Evolutionary conservation across 2,329 filamentous ascomycete genomes (phyloP), one percentile per base, ranked within the genome.

Genomic region (Ceratocystis destructans): DNA sequence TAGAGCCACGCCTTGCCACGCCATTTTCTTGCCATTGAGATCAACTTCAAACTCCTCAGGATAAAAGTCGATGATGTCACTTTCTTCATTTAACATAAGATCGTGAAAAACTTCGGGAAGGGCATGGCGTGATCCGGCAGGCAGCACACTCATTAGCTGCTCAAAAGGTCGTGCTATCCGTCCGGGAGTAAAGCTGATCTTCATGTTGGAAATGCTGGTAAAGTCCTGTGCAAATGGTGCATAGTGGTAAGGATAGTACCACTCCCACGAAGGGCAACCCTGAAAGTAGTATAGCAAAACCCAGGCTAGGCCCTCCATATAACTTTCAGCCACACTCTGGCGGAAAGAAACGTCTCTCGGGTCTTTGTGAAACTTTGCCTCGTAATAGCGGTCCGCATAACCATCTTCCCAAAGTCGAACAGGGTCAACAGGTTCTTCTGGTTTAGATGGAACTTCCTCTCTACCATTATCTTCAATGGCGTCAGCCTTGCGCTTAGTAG

Each of bases 181-280:
- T 10, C 93, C 93, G 75, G 92, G 90, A 67, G 90, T 83, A 71
- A 99, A 99, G 20, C 82, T 79, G 70, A 96, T 84, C 41, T 88
- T 81, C 80, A 96, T 85, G 70, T 90, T 86, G 64, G 81, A 83
- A 59, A 99, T 80, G 66, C 92, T 87, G 67, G 88, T 87, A 75
- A 99, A 99, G 75, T 99, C 94, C 64, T 91, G 89, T 1, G 94
- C 94, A 74, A 99, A 99, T 2, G 95, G 94, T 1, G 94, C 95
- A 74, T 99, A 99, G 74, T 99, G 94, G 73, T 97, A 96, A 0
- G 94, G 94, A 73, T 96, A 99, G 75, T 94, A 99, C 94, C 94
- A 99, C 64, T 93, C 95, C 94, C 95, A 99, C 0, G 91, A 96
- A 25, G 94, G 91, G 72, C 94, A 99, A 31, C 94, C 94, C 76